Evolutionary conservation across 108 stramenopile genomes (phyloP), one percentile per base, ranked within the genome.

Genomic region (Seminavis robusta): DNA sequence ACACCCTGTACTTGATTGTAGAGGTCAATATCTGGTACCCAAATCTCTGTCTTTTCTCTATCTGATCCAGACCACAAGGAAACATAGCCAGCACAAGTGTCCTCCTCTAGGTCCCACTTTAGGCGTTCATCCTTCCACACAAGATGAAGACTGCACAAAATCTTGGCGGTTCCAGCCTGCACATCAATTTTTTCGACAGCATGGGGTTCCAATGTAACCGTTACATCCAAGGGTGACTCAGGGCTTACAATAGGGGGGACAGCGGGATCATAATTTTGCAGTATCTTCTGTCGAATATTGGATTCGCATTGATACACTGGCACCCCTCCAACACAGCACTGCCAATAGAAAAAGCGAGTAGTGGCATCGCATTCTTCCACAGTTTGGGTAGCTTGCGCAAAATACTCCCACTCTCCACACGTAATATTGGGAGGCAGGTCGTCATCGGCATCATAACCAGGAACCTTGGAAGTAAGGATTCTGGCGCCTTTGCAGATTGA

Each of bases 11-110:
- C 32, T 21, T 31, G 47, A 38, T 67, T 67, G 2, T 45, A 27
- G 1, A 67, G 43, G 16, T 61, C 48, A 17, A 67, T 32, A 4
- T 41, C 40, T 4, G 66, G 66, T 23, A 67, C 43, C 66, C 66
- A 67, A 16, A 67, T 67, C 21, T 43, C 41, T 8, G 66, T 52
- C 11, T 0, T 11, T 33, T 67, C 46, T 1, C 15, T 29, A 4
- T 61, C 59, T 3, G 52, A 26, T 17, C 49, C 50, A 9, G 66
- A 26, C 10, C 32, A 46, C 10, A 45, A 17, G 9, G 32, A 16
- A 5, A 50, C 56, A 5, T 9, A 8, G 7, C 39, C 33, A 0
- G 55, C 27, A 28, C 55, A 56, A 0, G 19, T 48, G 4, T 19
- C 21, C 11, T 13, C 10, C 11, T 47, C 31, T 2, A 56, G 19